A percentile compares a stretch with the other conserved stretches of the same genome.
Conservation (phyloP, 306 rosid genomes). For the Carpinus fangiana region DNA sequence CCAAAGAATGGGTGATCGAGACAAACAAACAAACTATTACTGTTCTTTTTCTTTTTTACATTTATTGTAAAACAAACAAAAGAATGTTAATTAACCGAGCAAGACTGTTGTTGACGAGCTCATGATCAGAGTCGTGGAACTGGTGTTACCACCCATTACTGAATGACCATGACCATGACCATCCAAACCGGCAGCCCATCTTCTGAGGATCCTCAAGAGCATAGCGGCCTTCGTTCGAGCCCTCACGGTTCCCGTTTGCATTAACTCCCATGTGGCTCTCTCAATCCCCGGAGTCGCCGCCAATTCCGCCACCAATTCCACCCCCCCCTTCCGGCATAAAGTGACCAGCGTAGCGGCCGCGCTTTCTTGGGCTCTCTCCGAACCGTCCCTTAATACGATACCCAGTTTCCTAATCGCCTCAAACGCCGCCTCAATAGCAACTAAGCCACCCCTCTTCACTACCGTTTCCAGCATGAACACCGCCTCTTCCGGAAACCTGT, state of each 20-base stretch:
- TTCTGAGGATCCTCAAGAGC: slow-evolving; percentile 68
- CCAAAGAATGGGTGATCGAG: too few species aligned
- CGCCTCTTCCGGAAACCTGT: slow-evolving; percentile 69
- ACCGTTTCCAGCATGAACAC: slow-evolving; percentile 69
- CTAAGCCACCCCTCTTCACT: slow-evolving; percentile 76
- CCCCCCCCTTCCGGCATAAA: slow-evolving; percentile 77
- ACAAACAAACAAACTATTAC: background rate
- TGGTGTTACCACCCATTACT: slow-evolving; percentile 35
- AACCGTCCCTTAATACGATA: slow-evolving; percentile 59
- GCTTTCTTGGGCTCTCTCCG: slow-evolving; percentile 79
- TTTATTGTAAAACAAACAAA: background rate
- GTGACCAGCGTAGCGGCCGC: slow-evolving; percentile 85
- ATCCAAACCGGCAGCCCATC: slow-evolving; percentile 88
- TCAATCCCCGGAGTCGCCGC: slow-evolving; percentile 69
- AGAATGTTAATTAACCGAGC: slow-evolving; percentile 12
- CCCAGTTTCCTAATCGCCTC: slow-evolving; percentile 53
- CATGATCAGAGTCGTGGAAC: background rate
- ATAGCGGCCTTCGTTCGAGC: slow-evolving; percentile 82
- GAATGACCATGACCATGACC: slow-evolving; percentile 13
- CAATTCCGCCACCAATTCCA: slow-evolving; percentile 74
- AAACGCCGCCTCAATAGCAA: slow-evolving; percentile 66
- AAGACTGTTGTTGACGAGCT: slow-evolving; percentile 29
- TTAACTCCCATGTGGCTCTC: slow-evolving; percentile 80
- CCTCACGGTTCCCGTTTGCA: slow-evolving; percentile 73
- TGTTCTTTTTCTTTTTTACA: background rate